Base-by-base conservation (phyloP, 441 rosid genomes). In the Syzygium syzygioides region DNA sequence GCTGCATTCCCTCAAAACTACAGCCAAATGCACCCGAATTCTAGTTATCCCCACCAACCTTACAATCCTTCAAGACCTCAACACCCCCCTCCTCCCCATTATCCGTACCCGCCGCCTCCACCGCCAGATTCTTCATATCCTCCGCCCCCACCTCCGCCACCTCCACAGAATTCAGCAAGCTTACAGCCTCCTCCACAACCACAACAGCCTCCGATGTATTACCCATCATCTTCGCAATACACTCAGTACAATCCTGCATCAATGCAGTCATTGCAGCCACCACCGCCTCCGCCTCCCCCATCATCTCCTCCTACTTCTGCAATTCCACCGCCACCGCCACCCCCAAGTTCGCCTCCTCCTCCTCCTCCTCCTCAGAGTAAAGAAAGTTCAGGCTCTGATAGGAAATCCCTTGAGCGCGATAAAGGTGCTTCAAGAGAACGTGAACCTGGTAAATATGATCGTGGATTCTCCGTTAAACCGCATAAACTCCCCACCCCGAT, bases 241-340 rank as follows among this genome's bases (percentile, higher is more conserved):
- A 88, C 55, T 37, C 95, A 92, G 84, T 94, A 92, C 90, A 89
- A 91, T 66, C 91, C 92, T 59, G 94, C 89, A 86, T 64, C 86
- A 53, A 80, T 90, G 90, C 92, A 92, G 89, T 90, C 89, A 23
- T 79, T 34, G 53, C 64, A 66, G 87, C 87, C 87, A 17, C 89
- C 52, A 80, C 92, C 94, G 28, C 95, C 94, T 14, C 96, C 96
- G 1, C 95, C 96, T 2, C 94, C 96, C 14, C 92, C 96, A 6
- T 93, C 96, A 56, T 93, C 97, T 3, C 94, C 95, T 20, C 94
- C 95, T 9, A 89, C 90, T 80, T 92, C 94, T 52, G 90, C 95
- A 4, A 79, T 90, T 87, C 98, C 98, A 26, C 99, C 99, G 10
- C 99, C 98, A 0, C 94, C 96, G 12, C 99, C 98, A 1, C 94